These are phyloP conservation scores for Trifolium repens DNA, from an alignment of 306 rosid genomes.

Conservation along the genomic window DNA sequence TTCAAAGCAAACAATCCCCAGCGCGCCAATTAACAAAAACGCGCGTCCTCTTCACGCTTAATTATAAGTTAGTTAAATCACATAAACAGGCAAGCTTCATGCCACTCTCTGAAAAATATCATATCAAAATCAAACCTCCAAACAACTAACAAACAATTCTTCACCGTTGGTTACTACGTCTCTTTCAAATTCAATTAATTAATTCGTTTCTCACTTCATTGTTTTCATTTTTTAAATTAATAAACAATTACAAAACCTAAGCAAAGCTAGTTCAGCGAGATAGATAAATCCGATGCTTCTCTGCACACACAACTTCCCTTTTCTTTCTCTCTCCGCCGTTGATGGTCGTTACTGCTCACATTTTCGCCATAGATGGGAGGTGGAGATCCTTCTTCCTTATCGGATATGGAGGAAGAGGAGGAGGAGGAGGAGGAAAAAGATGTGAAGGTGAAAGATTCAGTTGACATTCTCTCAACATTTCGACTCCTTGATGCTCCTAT, in stretches of 20 bases:
- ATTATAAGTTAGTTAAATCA: neutral
- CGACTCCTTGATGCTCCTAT: constrained; percentile 61
- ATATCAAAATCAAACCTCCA: constrained; percentile 40
- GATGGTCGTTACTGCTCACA: constrained; percentile 56
- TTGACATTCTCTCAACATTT: constrained; percentile 38
- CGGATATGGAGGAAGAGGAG: constrained; percentile 42
- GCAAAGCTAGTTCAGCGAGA: neutral
- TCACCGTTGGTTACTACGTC: constrained; percentile 43
- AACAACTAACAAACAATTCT: constrained; percentile 35
- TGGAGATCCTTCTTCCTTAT: constrained; percentile 43
- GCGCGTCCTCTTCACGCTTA: constrained; percentile 41
- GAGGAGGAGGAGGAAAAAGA: constrained; percentile 41
- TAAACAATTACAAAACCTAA: neutral
- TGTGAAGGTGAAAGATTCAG: constrained; percentile 33
- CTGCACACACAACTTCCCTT: constrained; percentile 43
- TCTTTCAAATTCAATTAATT: constrained; percentile 30
- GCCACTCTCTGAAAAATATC: constrained; percentile 43
- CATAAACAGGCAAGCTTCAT: constrained; percentile 47
- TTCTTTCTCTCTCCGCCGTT: constrained; percentile 49
- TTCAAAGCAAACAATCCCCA: constrained; percentile 13
- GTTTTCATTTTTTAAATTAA: neutral
- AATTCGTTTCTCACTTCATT: neutral
- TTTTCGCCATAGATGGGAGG: constrained; percentile 64
- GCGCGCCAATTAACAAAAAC: constrained; percentile 37
- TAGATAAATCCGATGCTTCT: constrained; percentile 44